Percentiles rank a stretch among this genome's conserved stretches.
Conservation (phyloP, 2,329 filamentous ascomycete species). For the Alternaria viburni region DNA sequence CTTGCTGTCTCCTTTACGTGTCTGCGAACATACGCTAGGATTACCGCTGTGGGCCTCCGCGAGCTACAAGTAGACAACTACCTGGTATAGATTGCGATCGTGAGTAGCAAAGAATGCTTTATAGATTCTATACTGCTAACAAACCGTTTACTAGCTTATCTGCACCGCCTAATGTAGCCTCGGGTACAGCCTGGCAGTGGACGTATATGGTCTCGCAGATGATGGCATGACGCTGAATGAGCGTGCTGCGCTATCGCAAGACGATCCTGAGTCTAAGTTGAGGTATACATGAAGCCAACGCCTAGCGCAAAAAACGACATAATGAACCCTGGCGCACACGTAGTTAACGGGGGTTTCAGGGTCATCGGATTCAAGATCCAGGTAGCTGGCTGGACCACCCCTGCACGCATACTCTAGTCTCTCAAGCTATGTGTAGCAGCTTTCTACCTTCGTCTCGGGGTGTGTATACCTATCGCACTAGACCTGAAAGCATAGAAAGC, state of each 20-base stretch:
- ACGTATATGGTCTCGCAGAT: background rate
- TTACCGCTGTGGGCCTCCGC: background rate
- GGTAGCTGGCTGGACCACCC: constrained; percentile 61
- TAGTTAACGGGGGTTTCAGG: background rate
- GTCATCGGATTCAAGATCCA: background rate
- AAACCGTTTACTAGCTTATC: background rate
- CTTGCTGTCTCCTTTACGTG: background rate
- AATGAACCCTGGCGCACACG: background rate
- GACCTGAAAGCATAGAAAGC: fast-evolving
- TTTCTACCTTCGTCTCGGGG: constrained; percentile 61
- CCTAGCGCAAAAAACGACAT: no score
- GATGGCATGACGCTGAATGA: background rate
- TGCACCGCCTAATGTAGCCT: background rate
- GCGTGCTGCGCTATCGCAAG: background rate
- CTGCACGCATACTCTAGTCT: constrained; percentile 60
- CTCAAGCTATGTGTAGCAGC: constrained; percentile 63
- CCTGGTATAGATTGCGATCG: background rate
- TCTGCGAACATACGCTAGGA: background rate
- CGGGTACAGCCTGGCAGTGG: background rate
- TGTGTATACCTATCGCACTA: background rate
- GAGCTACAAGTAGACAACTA: background rate
- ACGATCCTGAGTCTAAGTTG: background rate
- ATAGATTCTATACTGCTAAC: background rate
- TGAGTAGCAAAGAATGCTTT: background rate
- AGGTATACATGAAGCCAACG: fast-evolving